Base-by-base conservation (phyloP, 2,329 filamentous ascomycete species). In the Aurifilum marmelostoma region DNA sequence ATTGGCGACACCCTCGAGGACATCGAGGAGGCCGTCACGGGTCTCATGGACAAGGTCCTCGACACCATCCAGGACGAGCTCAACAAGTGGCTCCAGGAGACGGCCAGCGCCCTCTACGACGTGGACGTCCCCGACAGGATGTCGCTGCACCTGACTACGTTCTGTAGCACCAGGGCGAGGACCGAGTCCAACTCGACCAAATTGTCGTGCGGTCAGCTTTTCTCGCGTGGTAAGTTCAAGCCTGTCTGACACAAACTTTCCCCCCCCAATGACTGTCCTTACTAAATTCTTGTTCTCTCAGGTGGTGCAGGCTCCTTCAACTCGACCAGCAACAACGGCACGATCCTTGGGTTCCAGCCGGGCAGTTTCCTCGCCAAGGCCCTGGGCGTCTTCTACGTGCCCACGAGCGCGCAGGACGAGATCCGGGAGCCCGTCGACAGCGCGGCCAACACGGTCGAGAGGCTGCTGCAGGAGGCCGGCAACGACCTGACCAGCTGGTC, bases 141-240 rank as follows among this genome's bases (percentile, higher is more conserved):
- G 41, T 69, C 69, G n/a, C 59, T 71, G 27, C 69, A 71, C 69
- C 37, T 71, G 64, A 71, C 69, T 27, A 71, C 67, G 18, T 69
- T 63, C 64, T 71, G 69, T 43, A 69, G 60, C 60, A 52, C 63
- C 14, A 61, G 47, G n/a, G 18, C 59, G 8, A 56, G 41, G 24
- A 52, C 18, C 58, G 27, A 12, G 5, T 27, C 52, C 11, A 69
- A 64, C 52, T 69, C 69, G 37, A 67, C 62, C 11, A 18, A 60
- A 16, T 14, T 62, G 9, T 66, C 69, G 11, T 71, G 69, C 54
- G 54, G 43, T 11, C 43, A 50, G 37, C 67, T 71, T 16, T 71
- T 71, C 60, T 69, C 67, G 0, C 50, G 52, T 24, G 69, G 68
- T 59, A 63, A 37, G 68, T 62, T 24, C 14, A 47, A 3, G 12